Evolutionary conservation across 2,329 filamentous ascomycete species (phyloP).

Genomic region (Aspergillus pseudoglaucus): DNA sequence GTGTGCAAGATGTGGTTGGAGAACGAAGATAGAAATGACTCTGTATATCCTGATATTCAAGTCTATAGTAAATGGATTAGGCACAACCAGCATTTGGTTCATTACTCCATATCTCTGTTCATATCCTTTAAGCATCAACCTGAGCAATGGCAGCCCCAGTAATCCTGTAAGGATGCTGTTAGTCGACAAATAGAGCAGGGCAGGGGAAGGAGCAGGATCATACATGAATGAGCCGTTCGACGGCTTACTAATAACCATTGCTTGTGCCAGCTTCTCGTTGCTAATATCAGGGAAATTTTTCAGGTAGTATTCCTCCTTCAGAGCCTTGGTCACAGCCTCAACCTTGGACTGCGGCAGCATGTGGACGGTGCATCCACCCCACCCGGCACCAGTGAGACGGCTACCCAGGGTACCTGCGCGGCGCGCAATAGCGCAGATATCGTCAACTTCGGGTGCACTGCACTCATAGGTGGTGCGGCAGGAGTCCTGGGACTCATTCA

Average conservation of each 20-base stretch:
- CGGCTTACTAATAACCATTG: slow-evolving; percentile 84
- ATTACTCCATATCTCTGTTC: slow-evolving; percentile 1
- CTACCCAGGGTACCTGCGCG: slow-evolving; percentile 76
- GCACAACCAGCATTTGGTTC: background rate
- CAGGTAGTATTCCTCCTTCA: slow-evolving; percentile 76
- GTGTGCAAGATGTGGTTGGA: background rate
- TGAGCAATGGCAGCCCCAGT: slow-evolving; percentile 32
- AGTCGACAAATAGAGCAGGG: slow-evolving; percentile 1
- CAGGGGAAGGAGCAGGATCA: slow-evolving; percentile 7
- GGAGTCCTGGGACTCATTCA: slow-evolving; percentile 85
- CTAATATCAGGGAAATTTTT: slow-evolving; percentile 62
- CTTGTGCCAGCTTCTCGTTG: slow-evolving; percentile 66
- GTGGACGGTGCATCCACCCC: slow-evolving; percentile 95
- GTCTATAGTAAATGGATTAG: background rate
- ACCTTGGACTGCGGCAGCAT: slow-evolving; percentile 80
- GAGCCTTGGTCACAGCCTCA: slow-evolving; percentile 65
- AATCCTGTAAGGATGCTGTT: slow-evolving; percentile 22
- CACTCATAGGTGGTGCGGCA: slow-evolving; percentile 87
- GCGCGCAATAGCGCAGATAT: slow-evolving; percentile 73
- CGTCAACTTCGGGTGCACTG: slow-evolving; percentile 85
- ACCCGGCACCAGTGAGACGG: slow-evolving; percentile 84
- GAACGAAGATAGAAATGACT: background rate
- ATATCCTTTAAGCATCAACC: slow-evolving; percentile 19
- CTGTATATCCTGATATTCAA: background rate
- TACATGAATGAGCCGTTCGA: slow-evolving; percentile 41